Base-by-base conservation (phyloP, 352 stramenopile species). In the Paralagenidium karlingii region DNA sequence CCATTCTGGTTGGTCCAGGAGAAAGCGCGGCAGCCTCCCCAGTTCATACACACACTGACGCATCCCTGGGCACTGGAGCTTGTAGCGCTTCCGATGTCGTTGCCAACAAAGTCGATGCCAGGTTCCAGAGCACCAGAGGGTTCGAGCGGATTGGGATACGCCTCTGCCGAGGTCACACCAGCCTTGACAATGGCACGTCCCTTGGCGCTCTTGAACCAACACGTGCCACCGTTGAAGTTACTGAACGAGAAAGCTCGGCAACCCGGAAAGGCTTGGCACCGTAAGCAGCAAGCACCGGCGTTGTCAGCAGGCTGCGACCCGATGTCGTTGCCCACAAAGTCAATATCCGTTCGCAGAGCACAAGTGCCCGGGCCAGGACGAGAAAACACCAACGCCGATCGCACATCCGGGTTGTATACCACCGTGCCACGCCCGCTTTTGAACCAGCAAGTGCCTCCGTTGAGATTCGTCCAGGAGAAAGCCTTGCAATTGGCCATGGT, bases 1-100 rank as follows among this genome's bases (percentile, higher is more conserved):
- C 42, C 18, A 24, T 62, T 52, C 37, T 40, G 62, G 31, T 51
- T 38, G 27, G 13, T 58, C 56, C 56, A 66, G 22, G 52, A 50
- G 40, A 60, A 66, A 13, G 47, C 48, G 10, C 27, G 33, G 36
- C 56, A 66, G 16, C 49, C 53, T 8, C 49, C 28, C 22, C 34
- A 24, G 2, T 16, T 18, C 2, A 22, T 16, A 24, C 48, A 55
- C 1, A 34, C 15, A 22, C 21, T 13, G 26, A 40, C 49, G 25
- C 48, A 55, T 9, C 32, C 28, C 2, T 29, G 32, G 7, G 48
- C 34, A 5, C 3, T 22, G 12, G 15, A 5, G 18, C 24, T 12
- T 16, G 21, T 12, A n/a, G 31, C 34, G 15, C 21, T 50, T 22
- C 18, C 40, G 12, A 55, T 33, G 32, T 55, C 47, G 31, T 39